Base-by-base conservation (phyloP, 257 asterid species). In the Anisodus tanguticus region DNA sequence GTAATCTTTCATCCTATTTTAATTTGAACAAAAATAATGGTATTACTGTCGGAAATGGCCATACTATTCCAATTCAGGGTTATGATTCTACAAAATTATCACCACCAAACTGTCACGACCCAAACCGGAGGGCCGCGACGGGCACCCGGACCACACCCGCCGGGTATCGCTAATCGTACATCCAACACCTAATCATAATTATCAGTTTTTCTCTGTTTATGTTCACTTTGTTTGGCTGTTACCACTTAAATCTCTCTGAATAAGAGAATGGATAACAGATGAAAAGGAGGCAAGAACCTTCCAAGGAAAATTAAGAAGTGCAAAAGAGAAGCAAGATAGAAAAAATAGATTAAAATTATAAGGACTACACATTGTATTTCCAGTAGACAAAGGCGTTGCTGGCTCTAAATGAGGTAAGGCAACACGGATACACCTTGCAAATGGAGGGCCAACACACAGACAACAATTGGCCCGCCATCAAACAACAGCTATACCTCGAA, bases 321-420 rank as follows among this genome's bases (percentile, higher is more conserved):
- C 7, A 63, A 63, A 9, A 2, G 31, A 11, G 78, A 67, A 12
- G 16, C 12, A 41, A 69, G 54, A 51, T 62, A 49, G 81, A 5
- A 41, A 70, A 16, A 72, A 3, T 11, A 49, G 43, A 74, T 8
- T 6, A 74, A 26, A n/a, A 3, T 6, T n/a, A 15, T 5, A 58
- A 58, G 64, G 62, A 51, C 43, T 47, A 74, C n/a, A 51, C 63
- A 9, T 26, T 26, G 81, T 51, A 51, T 76, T 76, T 76, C 63
- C 47, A 35, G n/a, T 12, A 51, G 47, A 51, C 63, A 76, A 49
- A 74, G 58, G 63, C 63, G 22, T 76, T 22, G 13, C 15, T 51
- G 4, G 63, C 62, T 74, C 81, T 49, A 26, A 26, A 51, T 37
- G 45, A 51, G 81, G 13, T 3, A 51, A 51, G n/a, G 15, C 63